Base-by-base conservation (phyloP, 441 rosid species). In the Monsonia emarginata region DNA sequence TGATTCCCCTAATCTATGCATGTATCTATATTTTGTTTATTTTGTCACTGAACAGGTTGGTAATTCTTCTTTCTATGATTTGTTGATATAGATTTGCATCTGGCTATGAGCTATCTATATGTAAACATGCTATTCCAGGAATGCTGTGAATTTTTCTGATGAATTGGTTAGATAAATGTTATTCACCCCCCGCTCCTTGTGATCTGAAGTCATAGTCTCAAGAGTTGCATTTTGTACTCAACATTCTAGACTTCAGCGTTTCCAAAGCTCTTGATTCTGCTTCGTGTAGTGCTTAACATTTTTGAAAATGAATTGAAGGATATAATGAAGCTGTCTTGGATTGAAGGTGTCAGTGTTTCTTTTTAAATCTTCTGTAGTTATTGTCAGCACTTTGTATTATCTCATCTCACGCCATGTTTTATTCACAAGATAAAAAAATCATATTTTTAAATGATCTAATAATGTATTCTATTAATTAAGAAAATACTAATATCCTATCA, bases 211-310 rank as follows among this genome's bases (percentile, higher is more conserved):
- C 58, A 31, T 63, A 64, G 40, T 11, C 14, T 4, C 30, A 38
- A 69, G 34, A 22, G 25, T 30, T 60, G 58, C 27, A n/a, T 26
- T 64, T 68, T 28, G 19, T 46, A 27, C 42, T 67, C 32, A 48
- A 58, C 44, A 61, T 58, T 21, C 25, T 57, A 26, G 61, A 26
- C 61, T 57, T 24, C 4, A 25, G 8, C 34, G 26, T 14, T 57
- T 57, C 34, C 27, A 14, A 26, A 57, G 34, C 26, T 57, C 18
- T 13, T 26, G 34, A 57, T 57, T 57, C 16, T 58, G 62, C 62
- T 2, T n/a, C 14, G 22, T 59, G 21, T 30, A 59, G 24, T 59
- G 62, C 62, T 58, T n/a, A 58, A 5, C 34, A 27, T 58, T 28
- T 28, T 3, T 28, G 36, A 59, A 59, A 14, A 38, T 24, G 0